A percentile compares a stretch with the other conserved stretches of the same genome.
Conservation (phyloP, 2,329 filamentous ascomycete genomes). For the Zymoseptoria crescenta region DNA sequence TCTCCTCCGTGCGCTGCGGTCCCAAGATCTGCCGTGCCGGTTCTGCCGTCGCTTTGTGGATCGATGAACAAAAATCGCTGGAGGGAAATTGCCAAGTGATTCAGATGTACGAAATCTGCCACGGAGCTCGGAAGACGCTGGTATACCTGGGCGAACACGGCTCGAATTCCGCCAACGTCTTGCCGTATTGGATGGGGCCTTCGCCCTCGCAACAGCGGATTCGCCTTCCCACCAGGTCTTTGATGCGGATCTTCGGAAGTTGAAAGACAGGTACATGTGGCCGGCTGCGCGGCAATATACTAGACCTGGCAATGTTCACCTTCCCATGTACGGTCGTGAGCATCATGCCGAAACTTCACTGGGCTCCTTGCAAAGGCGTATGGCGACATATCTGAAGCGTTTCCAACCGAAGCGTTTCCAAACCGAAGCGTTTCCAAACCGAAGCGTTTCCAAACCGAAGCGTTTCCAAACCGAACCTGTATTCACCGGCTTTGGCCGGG, state of each 20-base stretch:
- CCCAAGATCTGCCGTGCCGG: background rate
- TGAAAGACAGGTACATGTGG: background rate
- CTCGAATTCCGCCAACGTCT: background rate
- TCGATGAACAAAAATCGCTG: background rate
- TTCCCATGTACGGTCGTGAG: background rate
- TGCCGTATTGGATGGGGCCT: background rate
- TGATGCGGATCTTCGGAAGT: background rate
- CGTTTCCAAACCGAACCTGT: no score
- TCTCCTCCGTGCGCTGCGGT: background rate
- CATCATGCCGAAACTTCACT: conserved; percentile 4
- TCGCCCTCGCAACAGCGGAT: background rate
- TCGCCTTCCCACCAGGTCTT: background rate
- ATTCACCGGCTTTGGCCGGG: background rate
- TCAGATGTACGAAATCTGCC: background rate
- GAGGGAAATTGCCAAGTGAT: background rate
- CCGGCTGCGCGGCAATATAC: background rate
- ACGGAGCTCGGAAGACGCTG: background rate
- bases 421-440: no score
- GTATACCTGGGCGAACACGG: background rate
- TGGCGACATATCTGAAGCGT: background rate
- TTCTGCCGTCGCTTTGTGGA: background rate
- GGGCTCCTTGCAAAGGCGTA: background rate
- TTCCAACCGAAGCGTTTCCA: no score
- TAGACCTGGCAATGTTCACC: background rate
- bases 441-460: no score